Evolutionary conservation across 2,329 filamentous ascomycete genomes (phyloP), one percentile per base, ranked within the genome.

Genomic region (Knufia fluminis): DNA sequence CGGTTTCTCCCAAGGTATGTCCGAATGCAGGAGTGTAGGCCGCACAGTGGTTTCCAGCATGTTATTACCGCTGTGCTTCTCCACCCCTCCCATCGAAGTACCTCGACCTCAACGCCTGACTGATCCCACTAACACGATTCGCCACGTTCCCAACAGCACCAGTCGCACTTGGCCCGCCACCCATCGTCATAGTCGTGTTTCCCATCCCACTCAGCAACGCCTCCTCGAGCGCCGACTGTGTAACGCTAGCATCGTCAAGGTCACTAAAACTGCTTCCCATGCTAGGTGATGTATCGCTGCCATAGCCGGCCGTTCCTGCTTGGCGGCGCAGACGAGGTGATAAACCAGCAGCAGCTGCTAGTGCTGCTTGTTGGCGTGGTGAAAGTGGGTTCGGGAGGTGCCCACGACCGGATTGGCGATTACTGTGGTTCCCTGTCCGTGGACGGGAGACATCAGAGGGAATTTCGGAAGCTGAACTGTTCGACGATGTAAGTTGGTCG

Each of bases 251-350:
- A 76, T 78, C 77, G 60, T 83, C 80, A 31, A 83, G 66, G 61
- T 83, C 80, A 56, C 77, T 81, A 57, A 82, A 83, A 49, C 78
- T 82, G 54, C 78, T 82, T 0, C 79, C 80, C 75, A 80, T 80
- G 54, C 76, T 79, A 2, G 76, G 76, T 8, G 74, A 76, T 10
- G 75, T 75, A 52, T 78, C 75, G 49, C 74, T 78, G 10, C 70
- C 67, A 22, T 72, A 70, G 35, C 64, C 64, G 2, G 64, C 64
- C 36, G 65, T 60, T 46, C 60, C 53, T 19, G 54, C 54, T 9
- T 63, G 63, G 35, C 64, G 64, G n/a, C 68, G 55, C 2, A 48
- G 45, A 6, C 55, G 57, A 19, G 57, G 58, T 10, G 58, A 60
- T 17, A 55, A 32, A 4, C 53, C 53, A 10, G 53, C 53, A 24